A percentile compares a stretch with the other conserved stretches of the same genome.
Conservation (phyloP, 495 filamentous ascomycete species). For the Aspergillus bridgeri region DNA sequence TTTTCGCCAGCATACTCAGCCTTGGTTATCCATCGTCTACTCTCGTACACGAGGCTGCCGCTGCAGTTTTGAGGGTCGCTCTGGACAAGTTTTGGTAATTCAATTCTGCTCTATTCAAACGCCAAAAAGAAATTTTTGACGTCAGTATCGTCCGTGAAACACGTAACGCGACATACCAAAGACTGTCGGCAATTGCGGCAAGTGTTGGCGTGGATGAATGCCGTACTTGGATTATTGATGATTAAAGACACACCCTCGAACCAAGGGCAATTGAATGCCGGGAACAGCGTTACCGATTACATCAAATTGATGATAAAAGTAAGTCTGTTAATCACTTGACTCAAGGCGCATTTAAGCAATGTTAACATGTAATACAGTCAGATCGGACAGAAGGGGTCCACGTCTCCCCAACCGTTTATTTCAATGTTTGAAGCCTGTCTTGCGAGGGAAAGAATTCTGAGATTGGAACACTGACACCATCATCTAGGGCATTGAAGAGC, state of each 20-base stretch:
- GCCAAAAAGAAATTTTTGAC: conserved; percentile 75
- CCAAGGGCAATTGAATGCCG: conserved; percentile 66
- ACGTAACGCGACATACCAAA: conserved; percentile 78
- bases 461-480: conserved; percentile 21
- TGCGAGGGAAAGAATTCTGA: conserved; percentile 2
- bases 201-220: conserved; percentile 63
- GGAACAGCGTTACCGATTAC: conserved; percentile 77
- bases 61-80: conserved; percentile 66
- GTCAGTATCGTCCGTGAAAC: conserved; percentile 75
- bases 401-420: conserved; percentile 84
- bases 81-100: conserved; percentile 76
- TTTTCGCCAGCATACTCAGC: conserved; percentile 89
- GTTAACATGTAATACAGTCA: conserved; percentile 30
- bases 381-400: conserved; percentile 76
- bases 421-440: conserved; percentile 52
- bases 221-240: conserved; percentile 60
- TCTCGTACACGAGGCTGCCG: conserved; percentile 79
- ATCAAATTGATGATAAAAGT: conserved; percentile 81
- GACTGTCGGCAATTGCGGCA: conserved; percentile 66
- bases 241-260: conserved; percentile 59
- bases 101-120: conserved; percentile 65
- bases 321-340: conserved; percentile 14
- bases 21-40: conserved; percentile 94
- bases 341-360: background rate
- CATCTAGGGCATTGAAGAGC: conserved; percentile 67